Conservation (phyloP, 164 flowering plant genomes). For the Platanus orientalis region DNA sequence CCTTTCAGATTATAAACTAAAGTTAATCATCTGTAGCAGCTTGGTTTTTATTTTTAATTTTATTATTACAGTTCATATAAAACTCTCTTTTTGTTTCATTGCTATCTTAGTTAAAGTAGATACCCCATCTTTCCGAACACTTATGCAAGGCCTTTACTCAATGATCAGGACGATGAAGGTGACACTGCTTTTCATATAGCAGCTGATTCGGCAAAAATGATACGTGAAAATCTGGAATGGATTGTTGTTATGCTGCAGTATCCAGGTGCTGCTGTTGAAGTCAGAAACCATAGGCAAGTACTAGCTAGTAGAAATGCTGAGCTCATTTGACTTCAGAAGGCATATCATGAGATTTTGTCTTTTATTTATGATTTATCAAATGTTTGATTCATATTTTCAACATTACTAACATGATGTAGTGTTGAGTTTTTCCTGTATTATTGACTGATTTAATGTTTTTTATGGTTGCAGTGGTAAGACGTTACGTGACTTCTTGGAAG, state of each 20-base stretch:
- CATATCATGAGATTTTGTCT: too few relatives aligned
- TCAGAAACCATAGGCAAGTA: conserved; percentile 85
- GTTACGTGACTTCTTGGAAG: conserved; percentile 80
- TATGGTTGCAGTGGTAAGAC: conserved; percentile 73
- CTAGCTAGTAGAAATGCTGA: conserved; percentile 7
- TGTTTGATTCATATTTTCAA: background rate
- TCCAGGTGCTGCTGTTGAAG: conserved; percentile 86
- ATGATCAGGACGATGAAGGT: conserved; percentile 94
- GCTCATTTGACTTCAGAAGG: background rate
- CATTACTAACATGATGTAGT: background rate
- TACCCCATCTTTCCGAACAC: background rate
- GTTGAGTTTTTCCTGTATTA: background rate
- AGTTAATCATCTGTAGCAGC: too few relatives aligned
- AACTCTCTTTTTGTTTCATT: too few relatives aligned
- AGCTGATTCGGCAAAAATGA: conserved; percentile 95
- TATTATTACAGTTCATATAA: too few relatives aligned
- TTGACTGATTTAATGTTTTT: conserved; percentile 4
- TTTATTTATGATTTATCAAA: background rate
- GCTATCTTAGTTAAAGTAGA: background rate
- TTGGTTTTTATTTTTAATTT: too few relatives aligned
- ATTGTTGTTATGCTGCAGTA: conserved; percentile 70
- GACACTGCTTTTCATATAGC: conserved; percentile 99
- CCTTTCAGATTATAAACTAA: too few relatives aligned
- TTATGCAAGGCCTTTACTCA: background rate
- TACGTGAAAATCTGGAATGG: conserved; percentile 97